phyloP scores from a whole-genome alignment of 768 basidiomycete genomes.

The Pleurotus tuoliensis region DNA sequence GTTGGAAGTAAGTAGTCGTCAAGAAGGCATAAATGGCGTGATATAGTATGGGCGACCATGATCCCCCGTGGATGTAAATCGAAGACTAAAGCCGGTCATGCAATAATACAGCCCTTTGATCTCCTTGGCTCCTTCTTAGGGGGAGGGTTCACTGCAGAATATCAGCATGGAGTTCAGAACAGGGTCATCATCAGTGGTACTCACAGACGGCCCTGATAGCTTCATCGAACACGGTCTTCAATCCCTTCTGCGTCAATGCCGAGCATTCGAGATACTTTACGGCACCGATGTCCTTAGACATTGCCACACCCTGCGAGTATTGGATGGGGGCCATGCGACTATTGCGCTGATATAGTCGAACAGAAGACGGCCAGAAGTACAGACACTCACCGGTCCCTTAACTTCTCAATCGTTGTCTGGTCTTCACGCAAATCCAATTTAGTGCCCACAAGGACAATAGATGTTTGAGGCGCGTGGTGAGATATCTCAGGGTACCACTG shows the following conservation, averaged over 20 bases:
- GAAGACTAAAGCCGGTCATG: constrained; percentile 40
- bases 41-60: constrained; percentile 38
- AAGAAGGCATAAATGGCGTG: constrained; percentile 68
- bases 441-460: constrained; percentile 92
- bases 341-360: neutral
- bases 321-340: constrained; percentile 95
- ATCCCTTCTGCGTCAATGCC: constrained; percentile 93
- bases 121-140: constrained; percentile 52
- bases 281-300: constrained; percentile 92
- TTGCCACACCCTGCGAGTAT: constrained; percentile 85
- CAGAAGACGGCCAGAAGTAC: neutral
- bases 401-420: constrained; percentile 84
- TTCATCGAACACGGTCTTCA: constrained; percentile 99
- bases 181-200: constrained; percentile 28
- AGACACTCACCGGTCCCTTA: constrained; percentile 75
- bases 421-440: constrained; percentile 98
- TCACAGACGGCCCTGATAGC: constrained; percentile 94
- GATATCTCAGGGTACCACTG: constrained; percentile 97
- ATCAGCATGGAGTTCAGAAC: neutral
- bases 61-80: constrained; percentile 19
- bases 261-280: constrained; percentile 97
- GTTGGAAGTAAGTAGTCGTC: constrained; percentile 39
- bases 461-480: constrained; percentile 93
- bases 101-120: constrained; percentile 62
- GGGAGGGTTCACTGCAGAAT: constrained; percentile 66